phyloP scores from a whole-genome alignment of 163 green algal species.

The Picocystis sp. region DNA sequence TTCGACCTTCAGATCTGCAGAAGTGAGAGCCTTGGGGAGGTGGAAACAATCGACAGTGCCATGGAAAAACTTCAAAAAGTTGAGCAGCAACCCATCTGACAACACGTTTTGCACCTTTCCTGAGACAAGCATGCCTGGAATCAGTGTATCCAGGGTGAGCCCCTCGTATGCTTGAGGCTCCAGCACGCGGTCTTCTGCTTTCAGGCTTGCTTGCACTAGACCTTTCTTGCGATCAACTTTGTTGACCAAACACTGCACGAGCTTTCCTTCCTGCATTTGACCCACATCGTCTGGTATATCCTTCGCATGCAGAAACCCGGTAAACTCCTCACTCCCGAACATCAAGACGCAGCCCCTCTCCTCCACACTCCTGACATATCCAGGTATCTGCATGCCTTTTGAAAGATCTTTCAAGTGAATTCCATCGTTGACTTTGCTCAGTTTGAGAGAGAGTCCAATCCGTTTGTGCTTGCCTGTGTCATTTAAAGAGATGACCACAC shows the following conservation, averaged over 20 bases:
- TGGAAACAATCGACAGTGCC: conserved; percentile 73
- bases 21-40: conserved; percentile 24
- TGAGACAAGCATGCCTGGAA: conserved; percentile 34
- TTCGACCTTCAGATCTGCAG: conserved; percentile 3
- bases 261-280: background rate
- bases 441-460: conserved; percentile 27
- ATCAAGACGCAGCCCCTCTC: conserved; percentile 72
- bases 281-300: background rate
- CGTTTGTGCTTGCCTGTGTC: conserved; percentile 20
- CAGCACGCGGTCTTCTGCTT: conserved; percentile 5
- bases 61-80: conserved; percentile 77
- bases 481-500: conserved; percentile 22
- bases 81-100: conserved; percentile 58
- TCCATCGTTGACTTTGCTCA: conserved; percentile 16
- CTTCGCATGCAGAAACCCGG: conserved; percentile 1
- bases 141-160: conserved; percentile 16
- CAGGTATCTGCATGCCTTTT: conserved; percentile 34
- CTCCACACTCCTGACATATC: conserved; percentile 60
- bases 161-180: background rate
- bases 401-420: conserved; percentile 16
- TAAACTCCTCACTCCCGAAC: conserved; percentile 57
- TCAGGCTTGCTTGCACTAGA: conserved; percentile 15
- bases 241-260: too few species aligned
- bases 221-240: conserved; percentile 3
- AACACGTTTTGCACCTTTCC: conserved; percentile 26